Evolutionary conservation across 345 rosid species (phyloP), one percentile per base, ranked within the genome.

Genomic region (Populus davidiana): DNA sequence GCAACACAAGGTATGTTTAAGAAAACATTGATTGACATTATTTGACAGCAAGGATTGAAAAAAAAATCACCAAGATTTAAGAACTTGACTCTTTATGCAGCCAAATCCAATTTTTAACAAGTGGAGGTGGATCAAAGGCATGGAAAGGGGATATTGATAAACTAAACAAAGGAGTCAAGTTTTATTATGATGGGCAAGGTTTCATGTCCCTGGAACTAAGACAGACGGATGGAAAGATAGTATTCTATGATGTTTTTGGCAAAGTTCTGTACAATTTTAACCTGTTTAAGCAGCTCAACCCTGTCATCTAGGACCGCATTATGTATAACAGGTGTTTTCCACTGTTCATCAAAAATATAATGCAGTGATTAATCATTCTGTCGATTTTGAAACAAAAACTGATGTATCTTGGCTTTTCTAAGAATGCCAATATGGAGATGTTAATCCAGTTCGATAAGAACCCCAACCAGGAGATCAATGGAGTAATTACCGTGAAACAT

Each of bases 81-180:
- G 17, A 43, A 1, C 25, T 63, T 74, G 18, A 21, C 8, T n/a
- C 10, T 41, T 1, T 31, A 17, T 69, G 75, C 70, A 77, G 80
- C 75, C 59, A 61, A 62, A 63, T 77, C 16, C 80, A 77, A 2
- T 77, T 70, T 43, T 36, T 77, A 31, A 77, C 80, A n/a, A 77
- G 80, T 62, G 80, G 80, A 31, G 80, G 44, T 29, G 80, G 74
- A 0, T 77, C 80, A 27, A 77, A 77, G 44, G 80, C 75, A 18
- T 77, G 75, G 75, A 61, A 69, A 44, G 75, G 75, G 2, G 70
- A 62, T 21, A 5, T 41, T 33, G 61, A n/a, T 29, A 4, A 44
- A 20, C 43, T 41, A 69, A 43, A 70, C 54, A 20, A 7, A 41
- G 69, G 61, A 43, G 29, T 59, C 47, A 77, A 77, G 17, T n/a